These are phyloP conservation scores for Lophiotrema nucula DNA, from an alignment of 495 filamentous ascomycete genomes.

Conservation along the genomic window DNA sequence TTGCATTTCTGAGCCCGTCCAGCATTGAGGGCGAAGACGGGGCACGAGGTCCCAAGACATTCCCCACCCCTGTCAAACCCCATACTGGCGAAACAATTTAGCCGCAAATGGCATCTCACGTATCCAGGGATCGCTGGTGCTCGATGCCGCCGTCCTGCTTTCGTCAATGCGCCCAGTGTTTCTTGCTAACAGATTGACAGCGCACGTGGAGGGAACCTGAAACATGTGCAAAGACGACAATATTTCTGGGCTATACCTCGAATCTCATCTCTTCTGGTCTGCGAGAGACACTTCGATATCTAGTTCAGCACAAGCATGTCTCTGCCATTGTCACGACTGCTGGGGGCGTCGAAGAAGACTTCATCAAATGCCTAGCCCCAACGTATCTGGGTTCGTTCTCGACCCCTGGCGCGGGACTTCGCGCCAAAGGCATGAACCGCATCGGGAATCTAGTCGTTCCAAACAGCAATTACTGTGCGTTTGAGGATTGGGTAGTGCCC, in stretches of 20 bases:
- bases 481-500: constrained; percentile 95
- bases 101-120: constrained; percentile 15
- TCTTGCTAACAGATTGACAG: constrained; percentile 45
- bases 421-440: constrained; percentile 82
- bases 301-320: constrained; percentile 87
- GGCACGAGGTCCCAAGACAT: neutral
- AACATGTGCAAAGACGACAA: constrained; percentile 72
- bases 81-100: constrained; percentile 17
- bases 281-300: constrained; percentile 83
- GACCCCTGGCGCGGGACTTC: constrained; percentile 69
- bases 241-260: constrained; percentile 95
- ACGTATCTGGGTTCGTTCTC: constrained; percentile 89
- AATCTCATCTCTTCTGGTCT: constrained; percentile 96
- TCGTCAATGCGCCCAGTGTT: constrained; percentile 22
- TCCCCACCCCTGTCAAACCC: neutral
- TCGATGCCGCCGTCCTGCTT: constrained; percentile 4
- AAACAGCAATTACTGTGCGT: constrained; percentile 93
- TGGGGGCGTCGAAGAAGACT: constrained; percentile 94
- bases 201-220: constrained; percentile 73
- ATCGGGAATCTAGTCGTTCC: constrained; percentile 97
- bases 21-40: constrained; percentile 4
- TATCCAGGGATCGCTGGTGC: neutral
- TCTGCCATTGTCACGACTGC: constrained; percentile 92
- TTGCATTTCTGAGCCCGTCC: neutral
- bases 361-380: constrained; percentile 94